Evolutionary conservation across 345 rosid species (phyloP).

Genomic region (Cardamine resedifolia): DNA sequence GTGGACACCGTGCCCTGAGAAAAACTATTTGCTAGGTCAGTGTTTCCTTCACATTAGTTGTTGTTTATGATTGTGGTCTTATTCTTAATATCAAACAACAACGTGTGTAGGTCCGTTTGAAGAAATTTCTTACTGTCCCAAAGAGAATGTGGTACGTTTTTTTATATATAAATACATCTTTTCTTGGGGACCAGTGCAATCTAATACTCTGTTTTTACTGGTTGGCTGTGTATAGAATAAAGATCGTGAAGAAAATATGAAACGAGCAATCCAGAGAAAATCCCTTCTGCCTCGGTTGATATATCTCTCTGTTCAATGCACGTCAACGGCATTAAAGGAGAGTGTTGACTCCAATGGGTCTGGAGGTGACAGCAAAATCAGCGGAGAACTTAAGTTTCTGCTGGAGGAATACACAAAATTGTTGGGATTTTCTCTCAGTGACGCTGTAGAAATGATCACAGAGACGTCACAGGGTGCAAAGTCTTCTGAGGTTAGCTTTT

Average conservation of each 20-base stretch:
- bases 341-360: conserved; percentile 62
- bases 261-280: conserved; percentile 56
- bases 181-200: neutral
- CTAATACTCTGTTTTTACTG: conserved; percentile 8
- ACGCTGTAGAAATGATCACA: conserved; percentile 55
- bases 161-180: conserved; percentile 1
- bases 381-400: conserved; percentile 61
- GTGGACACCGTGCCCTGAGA: conserved; percentile 91
- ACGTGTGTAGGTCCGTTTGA: conserved; percentile 77
- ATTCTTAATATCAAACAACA: conserved; percentile 14
- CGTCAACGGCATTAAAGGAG: conserved; percentile 57
- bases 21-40: conserved; percentile 83
- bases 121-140: conserved; percentile 66
- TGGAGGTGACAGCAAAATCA: conserved; percentile 47
- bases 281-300: conserved; percentile 88
- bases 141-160: conserved; percentile 57
- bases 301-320: conserved; percentile 75
- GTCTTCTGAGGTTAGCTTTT: conserved; percentile 58
- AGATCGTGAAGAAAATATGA: conserved; percentile 63
- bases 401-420: conserved; percentile 73
- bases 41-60: neutral
- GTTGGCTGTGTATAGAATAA: conserved; percentile 47
- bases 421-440: conserved; percentile 71
- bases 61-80: conserved; percentile 2
- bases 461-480: conserved; percentile 59